Evolutionary conservation across 768 basidiomycete species (phyloP), one percentile per base, ranked within the genome.

Genomic region (Boletus coccyginus): DNA sequence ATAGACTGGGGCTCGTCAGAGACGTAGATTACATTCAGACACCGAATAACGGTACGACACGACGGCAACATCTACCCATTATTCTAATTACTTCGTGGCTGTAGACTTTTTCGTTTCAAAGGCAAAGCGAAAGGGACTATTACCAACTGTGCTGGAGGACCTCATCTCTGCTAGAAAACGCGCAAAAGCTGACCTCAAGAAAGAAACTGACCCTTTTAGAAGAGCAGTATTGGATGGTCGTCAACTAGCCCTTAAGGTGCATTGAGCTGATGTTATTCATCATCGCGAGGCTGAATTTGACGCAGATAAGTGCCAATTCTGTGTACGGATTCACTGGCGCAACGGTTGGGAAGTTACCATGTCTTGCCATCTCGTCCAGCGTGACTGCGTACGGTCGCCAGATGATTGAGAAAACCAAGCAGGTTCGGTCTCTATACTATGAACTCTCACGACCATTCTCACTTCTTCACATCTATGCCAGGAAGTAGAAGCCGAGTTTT

Each of bases 271-370:
- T 33, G 3, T 35, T 39, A 21, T 45, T 10, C 24, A 16, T 21
- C 27, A 53, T n/a, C 10, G n/a, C n/a, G 31, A 50, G 13, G n/a
- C 41, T 57, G 14, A 62, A n/a, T 17, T 48, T 5, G 32, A n/a
- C 50, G 42, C 35, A 98, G 95, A 92, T 99, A 71, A 94, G 91
- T 68, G 97, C 97, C 29, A 99, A 98, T 73, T 99, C 97, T 2
- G 96, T 99, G 29, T 99, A 99, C 63, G 97, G 97, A 29, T 98
- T 99, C 70, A 98, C 97, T 7, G 97, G 97, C 39, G 97, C 97
- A 0, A 98, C 97, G 0, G 81, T 98, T 61, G 97, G 97, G 53
- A 98, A 98, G 73, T 77, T 99, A 16, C 94, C 97, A 5, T 99
- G 97, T 77, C 78, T 98, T 41, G 76, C 93, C 11, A 99, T 99